Percentiles rank a stretch among this genome's conserved stretches.
phyloP scores from a whole-genome alignment of 192 early-diverging fungal species.

The Backusella tuberculispora region DNA sequence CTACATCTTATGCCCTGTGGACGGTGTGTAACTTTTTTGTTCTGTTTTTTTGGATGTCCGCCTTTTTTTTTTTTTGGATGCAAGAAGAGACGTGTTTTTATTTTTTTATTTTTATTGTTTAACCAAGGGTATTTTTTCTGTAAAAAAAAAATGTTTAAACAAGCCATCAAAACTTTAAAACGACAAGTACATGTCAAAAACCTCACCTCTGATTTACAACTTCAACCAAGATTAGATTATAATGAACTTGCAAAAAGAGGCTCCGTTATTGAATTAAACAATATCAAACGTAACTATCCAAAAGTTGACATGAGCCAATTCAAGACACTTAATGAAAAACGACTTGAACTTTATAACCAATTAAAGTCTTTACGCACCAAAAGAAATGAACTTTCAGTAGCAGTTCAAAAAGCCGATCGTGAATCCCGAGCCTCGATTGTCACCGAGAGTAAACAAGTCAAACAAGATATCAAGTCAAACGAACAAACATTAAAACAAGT shows the following conservation, averaged over 20 bases:
- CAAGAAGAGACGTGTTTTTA: too few species aligned
- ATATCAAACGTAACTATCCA: constrained; percentile 20
- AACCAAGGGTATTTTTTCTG: too few species aligned
- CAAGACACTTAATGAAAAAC: constrained; percentile 12
- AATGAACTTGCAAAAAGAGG: not conserved
- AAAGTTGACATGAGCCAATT: constrained; percentile 19
- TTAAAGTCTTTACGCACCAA: constrained; percentile 21
- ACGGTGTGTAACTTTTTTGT: too few species aligned
- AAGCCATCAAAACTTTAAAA: not conserved
- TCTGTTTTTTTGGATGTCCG: too few species aligned
- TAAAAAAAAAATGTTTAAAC: not conserved
- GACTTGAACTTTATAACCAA: constrained; percentile 15
- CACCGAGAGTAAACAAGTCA: constrained; percentile 52
- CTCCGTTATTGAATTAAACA: constrained; percentile 20
- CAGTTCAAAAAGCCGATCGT: not conserved
- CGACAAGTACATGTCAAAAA: not conserved
- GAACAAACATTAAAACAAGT: constrained; percentile 55
- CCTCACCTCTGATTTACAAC: not conserved
- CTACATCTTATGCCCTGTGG: too few species aligned
- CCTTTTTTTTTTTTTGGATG: too few species aligned
- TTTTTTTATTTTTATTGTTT: too few species aligned
- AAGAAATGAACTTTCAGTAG: constrained; percentile 28
- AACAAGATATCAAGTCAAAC: constrained; percentile 55
- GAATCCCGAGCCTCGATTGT: constrained; percentile 38
- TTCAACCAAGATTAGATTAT: constrained; percentile 19